A percentile compares a stretch with the other conserved stretches of the same genome.
phyloP scores from a whole-genome alignment of 371 early-diverging fungal species.

The Rhizomucor pusillus region DNA sequence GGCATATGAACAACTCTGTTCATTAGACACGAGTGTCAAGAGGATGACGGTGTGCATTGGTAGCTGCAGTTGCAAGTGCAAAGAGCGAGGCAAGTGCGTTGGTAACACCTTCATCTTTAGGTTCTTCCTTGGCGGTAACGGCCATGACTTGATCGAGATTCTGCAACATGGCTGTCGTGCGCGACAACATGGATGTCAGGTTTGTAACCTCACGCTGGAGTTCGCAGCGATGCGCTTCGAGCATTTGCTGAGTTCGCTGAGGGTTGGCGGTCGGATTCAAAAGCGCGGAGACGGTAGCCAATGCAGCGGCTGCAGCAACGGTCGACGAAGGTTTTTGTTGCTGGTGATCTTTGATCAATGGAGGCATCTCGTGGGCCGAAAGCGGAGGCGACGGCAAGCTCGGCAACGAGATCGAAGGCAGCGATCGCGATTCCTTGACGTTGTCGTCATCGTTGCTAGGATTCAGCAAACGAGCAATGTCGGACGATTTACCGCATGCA shows the following conservation, averaged over 20 bases:
- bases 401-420: constrained; percentile 22
- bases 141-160: constrained; percentile 59
- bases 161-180: constrained; percentile 59
- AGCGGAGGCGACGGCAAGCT: constrained; percentile 39
- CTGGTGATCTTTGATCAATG: constrained; percentile 4
- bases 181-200: constrained; percentile 53
- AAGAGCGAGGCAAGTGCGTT: constrained; percentile 40
- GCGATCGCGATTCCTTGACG: neutral
- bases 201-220: constrained; percentile 61
- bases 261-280: constrained; percentile 28
- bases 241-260: constrained; percentile 37
- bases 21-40: constrained; percentile 9
- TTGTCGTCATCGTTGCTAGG: constrained; percentile 12
- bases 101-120: constrained; percentile 20
- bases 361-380: constrained; percentile 26
- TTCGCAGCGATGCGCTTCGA: constrained; percentile 62
- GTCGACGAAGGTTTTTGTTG: constrained; percentile 9
- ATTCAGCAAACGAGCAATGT: constrained; percentile 37
- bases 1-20: constrained; percentile 3
- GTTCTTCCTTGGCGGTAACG: constrained; percentile 12
- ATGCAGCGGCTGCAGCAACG: constrained; percentile 19
- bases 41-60: neutral
- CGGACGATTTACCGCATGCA: constrained; percentile 12
- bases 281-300: constrained; percentile 29
- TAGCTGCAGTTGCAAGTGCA: constrained; percentile 20